Percentiles rank a stretch among this genome's conserved stretches.
Conservation (phyloP, 768 basidiomycete genomes). For the Thelephora ganbajun region DNA sequence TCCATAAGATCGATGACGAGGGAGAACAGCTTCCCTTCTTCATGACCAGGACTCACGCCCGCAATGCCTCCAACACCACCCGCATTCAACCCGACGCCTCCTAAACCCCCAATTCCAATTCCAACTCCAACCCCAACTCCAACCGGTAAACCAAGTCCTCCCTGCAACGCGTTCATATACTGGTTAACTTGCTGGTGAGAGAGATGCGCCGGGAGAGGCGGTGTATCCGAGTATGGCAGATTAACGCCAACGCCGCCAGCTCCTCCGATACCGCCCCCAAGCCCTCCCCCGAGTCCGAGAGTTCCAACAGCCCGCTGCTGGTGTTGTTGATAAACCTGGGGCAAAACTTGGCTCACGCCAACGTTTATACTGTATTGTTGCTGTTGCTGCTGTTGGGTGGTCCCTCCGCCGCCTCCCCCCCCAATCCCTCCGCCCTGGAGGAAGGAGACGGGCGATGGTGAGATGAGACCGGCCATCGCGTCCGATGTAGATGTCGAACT, state of each 20-base stretch:
- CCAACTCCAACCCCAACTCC: constrained; percentile 11
- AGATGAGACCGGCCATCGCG: constrained; percentile 20
- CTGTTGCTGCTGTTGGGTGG: no score
- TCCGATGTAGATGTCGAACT: no score
- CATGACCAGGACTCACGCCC: constrained; percentile 18
- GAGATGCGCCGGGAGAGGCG: constrained; percentile 35
- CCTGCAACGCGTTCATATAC: constrained; percentile 16
- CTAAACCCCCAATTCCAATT: constrained; percentile 8
- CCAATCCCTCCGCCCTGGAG: no score
- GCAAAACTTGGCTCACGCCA: no score
- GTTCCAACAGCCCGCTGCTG: no score
- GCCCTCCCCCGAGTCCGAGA: constrained; percentile 43
- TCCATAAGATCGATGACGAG: constrained; percentile 84
- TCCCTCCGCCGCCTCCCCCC: no score
- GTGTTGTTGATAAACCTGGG: no score
- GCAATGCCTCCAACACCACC: no score
- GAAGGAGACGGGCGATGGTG: constrained; percentile 23
- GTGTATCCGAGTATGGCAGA: constrained; percentile 45
- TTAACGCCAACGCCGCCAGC: no score
- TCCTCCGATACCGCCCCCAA: no score
- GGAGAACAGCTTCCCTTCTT: constrained; percentile 77
- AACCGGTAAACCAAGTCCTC: background rate
- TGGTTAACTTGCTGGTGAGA: constrained; percentile 36
- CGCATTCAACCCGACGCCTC: no score
- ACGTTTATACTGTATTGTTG: no score